Base-by-base conservation (phyloP, 2,329 filamentous ascomycete genomes). In the Truncatella angustata region DNA sequence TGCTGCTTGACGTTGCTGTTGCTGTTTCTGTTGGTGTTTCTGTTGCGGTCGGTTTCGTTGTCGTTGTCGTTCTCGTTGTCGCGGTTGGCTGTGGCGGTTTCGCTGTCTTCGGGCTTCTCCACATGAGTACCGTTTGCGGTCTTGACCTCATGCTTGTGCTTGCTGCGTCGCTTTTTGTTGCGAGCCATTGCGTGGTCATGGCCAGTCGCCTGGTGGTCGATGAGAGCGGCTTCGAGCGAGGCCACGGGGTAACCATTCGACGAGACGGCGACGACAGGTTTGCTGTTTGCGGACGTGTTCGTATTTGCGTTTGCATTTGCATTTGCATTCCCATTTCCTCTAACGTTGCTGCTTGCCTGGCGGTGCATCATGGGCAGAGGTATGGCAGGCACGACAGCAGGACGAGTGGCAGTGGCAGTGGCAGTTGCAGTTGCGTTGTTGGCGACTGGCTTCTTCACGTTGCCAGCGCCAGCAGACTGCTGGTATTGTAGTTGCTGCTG, bases 171-270 rank as follows among this genome's bases (percentile, higher is more conserved):
- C 24, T 23, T 12, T 6, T 20, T 48, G 32, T 40, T 9, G 28
- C 21, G 24, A 32, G 20, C 21, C 42, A 35, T 36, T n/a, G 57
- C 57, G 26, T 49, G 35, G 5, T 28, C 32, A 10, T 55, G 37
- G 35, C 35, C 20, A 24, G 21, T 14, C 18, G 58, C 47, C 40
- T 56, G 53, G 43, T 57, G 57, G 36, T 62, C 57, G 47, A 63
- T 58, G 37, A 68, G 58, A 24, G 65, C 66, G 43, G 63, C 66
- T 51, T 68, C 65, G 40, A 67, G 64, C 14, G 64, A 67, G 30
- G 65, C 57, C 30, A 52, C 63, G 14, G 61, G 60, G 49, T 53
- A 45, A 5, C 59, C 56, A 52, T 62, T 64, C 35, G 61, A 54
- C 26, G 61, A 58, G 18, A 46, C 16, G 26, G 54, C 54, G 10